Evolutionary conservation across 2,329 filamentous ascomycete genomes (phyloP).

Genomic region (Botrytis cinerea): DNA sequence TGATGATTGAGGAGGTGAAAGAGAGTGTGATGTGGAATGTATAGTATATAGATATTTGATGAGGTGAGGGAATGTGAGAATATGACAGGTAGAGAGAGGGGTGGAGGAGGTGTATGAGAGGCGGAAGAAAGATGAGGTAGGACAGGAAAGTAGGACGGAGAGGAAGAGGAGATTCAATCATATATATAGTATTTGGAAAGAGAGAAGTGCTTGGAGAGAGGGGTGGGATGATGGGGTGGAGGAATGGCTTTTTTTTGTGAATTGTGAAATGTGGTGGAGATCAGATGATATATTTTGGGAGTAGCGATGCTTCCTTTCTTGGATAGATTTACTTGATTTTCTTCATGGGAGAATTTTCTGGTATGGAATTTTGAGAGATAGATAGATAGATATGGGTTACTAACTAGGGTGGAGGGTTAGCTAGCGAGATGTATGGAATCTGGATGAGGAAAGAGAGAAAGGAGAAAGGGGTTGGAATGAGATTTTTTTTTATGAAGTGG

Average conservation of each 20-base stretch:
- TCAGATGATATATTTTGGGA: not conserved
- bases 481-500: not conserved
- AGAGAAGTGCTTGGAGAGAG: too few species aligned
- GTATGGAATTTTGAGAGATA: not conserved
- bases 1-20: too few species aligned
- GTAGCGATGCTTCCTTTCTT: not conserved
- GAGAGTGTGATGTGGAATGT: too few species aligned
- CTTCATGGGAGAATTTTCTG: not conserved
- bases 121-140: not conserved
- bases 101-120: not conserved
- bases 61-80: not conserved
- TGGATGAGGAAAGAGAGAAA: not conserved
- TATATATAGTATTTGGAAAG: too few species aligned
- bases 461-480: not conserved
- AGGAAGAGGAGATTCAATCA: too few species aligned
- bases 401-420: fast-evolving
- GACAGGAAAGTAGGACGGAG: too few species aligned
- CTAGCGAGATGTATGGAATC: not conserved
- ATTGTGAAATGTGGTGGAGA: too few species aligned
- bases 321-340: fast-evolving
- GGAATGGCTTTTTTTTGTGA: too few species aligned
- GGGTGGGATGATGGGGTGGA: too few species aligned
- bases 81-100: too few species aligned
- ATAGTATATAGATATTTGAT: not conserved
- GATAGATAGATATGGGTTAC: not conserved